Evolutionary conservation across 2,329 filamentous ascomycete genomes (phyloP).

Genomic region (Cladorrhinum sp.): DNA sequence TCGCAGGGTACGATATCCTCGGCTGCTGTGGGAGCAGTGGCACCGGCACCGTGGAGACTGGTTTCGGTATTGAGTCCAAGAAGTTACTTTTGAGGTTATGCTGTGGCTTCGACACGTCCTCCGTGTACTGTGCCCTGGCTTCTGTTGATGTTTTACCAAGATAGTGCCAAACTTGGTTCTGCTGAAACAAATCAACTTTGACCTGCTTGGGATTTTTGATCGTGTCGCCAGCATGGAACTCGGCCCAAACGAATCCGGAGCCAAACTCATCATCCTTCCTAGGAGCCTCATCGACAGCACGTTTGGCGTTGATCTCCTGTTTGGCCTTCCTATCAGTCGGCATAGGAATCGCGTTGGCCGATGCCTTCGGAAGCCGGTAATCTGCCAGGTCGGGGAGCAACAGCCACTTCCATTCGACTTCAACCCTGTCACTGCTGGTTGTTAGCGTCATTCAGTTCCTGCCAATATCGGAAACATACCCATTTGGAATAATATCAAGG

Average conservation of each 20-base stretch:
- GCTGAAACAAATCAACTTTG: constrained; percentile 68
- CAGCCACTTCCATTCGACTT: constrained; percentile 83
- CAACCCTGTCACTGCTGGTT: constrained; percentile 73
- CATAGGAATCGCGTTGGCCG: constrained; percentile 67
- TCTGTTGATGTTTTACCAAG: constrained; percentile 84
- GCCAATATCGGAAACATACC: no score
- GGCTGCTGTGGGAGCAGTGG: constrained; percentile 23
- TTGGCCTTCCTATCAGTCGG: constrained; percentile 60
- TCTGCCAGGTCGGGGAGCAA: constrained; percentile 69
- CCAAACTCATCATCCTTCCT: constrained; percentile 64
- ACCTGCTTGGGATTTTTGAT: constrained; percentile 55
- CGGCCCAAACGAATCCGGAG: constrained; percentile 70
- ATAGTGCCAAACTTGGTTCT: constrained; percentile 83
- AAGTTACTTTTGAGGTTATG: constrained; percentile 71
- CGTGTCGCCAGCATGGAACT: constrained; percentile 67
- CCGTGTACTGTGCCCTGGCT: constrained; percentile 85
- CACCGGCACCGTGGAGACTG: constrained; percentile 29
- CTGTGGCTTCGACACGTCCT: constrained; percentile 58
- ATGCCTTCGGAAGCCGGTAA: constrained; percentile 70
- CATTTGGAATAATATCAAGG: constrained; percentile 78
- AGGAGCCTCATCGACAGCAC: constrained; percentile 59
- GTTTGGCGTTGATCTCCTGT: constrained; percentile 66
- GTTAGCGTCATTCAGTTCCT: no score
- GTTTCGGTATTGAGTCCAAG: constrained; percentile 62
- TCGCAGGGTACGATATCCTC: constrained; percentile 18